Evolutionary conservation across 2,329 filamentous ascomycete genomes (phyloP), one percentile per base, ranked within the genome.

Genomic region (Fusarium sp.): DNA sequence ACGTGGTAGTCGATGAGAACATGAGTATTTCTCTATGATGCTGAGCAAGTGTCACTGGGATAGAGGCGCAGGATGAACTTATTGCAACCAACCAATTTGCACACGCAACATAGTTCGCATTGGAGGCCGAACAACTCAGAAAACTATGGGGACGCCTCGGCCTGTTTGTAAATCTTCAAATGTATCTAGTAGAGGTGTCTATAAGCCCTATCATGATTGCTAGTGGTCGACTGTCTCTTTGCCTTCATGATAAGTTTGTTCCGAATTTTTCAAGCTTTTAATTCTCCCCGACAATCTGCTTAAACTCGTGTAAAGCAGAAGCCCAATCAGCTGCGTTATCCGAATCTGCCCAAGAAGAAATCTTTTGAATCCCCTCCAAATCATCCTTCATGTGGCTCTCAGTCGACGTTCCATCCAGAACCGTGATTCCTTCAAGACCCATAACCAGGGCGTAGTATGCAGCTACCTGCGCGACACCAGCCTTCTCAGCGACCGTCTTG

Each of bases 341-440:
- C 3, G 74, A 72, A 44, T 76, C 73, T 0, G 79, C 79, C 81
- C 77, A 80, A 4, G 61, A 53, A 3, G 75, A 75, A 32, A 84
- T 70, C 48, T 63, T 70, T 25, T 77, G 72, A 11, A 80, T 56
- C 0, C 78, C 81, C 38, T 77, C 75, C 19, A 85, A 60, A 51
- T 85, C 82, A 21, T 76, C 77, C 57, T 66, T 73, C 82, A 85
- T 85, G 56, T 83, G 80, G 25, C 45, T 68, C 64, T 76, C 72
- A 10, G 71, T 76, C 27, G 73, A 78, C 15, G 80, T 83, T 33
- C 81, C 82, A 53, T 83, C 76, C 45, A 83, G 64, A 27, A 84
- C 72, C 3, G 76, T 71, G 6, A 77, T 71, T 1, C 74, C 72
- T 17, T 73, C 77, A 2, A 84, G 70, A 0, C 80, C 81, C n/a